Evolutionary conservation across 441 rosid genomes (phyloP), one percentile per base, ranked within the genome.

Genomic region (Viola pubescens): DNA sequence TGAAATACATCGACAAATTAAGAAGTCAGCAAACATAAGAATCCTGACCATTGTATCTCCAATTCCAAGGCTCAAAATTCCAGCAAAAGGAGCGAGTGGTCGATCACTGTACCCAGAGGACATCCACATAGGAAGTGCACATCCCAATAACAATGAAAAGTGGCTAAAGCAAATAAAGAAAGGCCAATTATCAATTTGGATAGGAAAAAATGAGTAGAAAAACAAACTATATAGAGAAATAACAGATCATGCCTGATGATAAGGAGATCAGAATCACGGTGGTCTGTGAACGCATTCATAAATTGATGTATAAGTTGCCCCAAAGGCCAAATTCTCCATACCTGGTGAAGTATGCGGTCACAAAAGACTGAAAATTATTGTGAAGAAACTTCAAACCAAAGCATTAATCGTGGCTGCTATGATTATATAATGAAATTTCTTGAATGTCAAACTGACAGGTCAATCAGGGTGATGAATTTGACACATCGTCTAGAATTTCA

Each of bases 101-200:
- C 97, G 83, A 77, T 94, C 99, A 54, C 85, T 94, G 82, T 82
- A 86, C 50, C 90, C 96, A 42, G 85, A 85, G 65, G 96, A 90
- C 89, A 94, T 81, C 99, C 99, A 94, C 55, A 90, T 88, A 52
- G 99, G 99, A 78, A 94, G 88, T 12, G 97, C 94, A 68, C 97
- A 94, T 63, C 99, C 97, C 83, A 94, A 55, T 65, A 94, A 76
- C 37, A 94, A 89, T 9, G 99, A 94, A 73, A 94, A 94, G 73
- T 94, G 97, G 81, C 99, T 90, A 70, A 62, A 71, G 59, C 40
- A 50, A 47, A 67, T 66, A 19, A 57, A 13, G 41, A 57, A 60
- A 52, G 41, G 38, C 48, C 58, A 52, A 19, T 44, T 58, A 43
- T 14, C 55, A 57, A 7, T 60, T 56, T 61, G 54, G 13, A 59